Base-by-base conservation (phyloP, 2,329 filamentous ascomycete genomes). In the Fusarium citri region DNA sequence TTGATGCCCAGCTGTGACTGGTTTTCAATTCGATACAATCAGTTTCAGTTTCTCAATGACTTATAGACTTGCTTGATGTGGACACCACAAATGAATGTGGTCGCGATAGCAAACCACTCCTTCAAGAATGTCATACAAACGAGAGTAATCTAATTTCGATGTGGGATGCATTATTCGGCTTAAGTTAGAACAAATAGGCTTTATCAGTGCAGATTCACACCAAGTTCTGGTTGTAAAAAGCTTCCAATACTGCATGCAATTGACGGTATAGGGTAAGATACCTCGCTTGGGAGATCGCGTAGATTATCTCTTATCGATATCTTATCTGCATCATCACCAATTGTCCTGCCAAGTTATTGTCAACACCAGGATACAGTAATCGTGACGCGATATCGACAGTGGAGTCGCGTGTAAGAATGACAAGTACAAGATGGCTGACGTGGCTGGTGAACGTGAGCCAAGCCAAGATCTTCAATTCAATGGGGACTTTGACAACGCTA, bases 401-500 rank as follows among this genome's bases (percentile, higher is more conserved):
- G 59, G 59, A 31, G 45, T 49, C 8, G 22, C 15, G 34, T 46
- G 25, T 26, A 16, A 43, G 16, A 31, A 46, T 40, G 43, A 50
- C 43, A 46, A 40, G 22, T 12, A 30, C 28, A 30, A 15, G 28
- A 54, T 34, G 49, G 45, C 30, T 64, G 46, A 50, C 61, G 61
- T 64, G 61, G 59, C 48, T 64, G 58, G 53, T 40, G 48, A 51
- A 23, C 8, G 53, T 58, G 20, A 23, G 22, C 22, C 22, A 28
- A 59, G 47, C 42, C 34, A 47, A 30, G 28, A 50, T 51, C 23
- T 45, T 45, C 28, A 11, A 31, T 26, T 37, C 34, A 37, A 37
- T 37, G 34, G 34, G 1, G 34, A 37, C 34, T n/a, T 37, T 25
- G 16, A 18, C 23, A 46, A 30, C 61, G 46, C 61, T 64, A 64